Conservation (phyloP, 176 grass and related monocot genomes). For the Oryza meridionalis region DNA sequence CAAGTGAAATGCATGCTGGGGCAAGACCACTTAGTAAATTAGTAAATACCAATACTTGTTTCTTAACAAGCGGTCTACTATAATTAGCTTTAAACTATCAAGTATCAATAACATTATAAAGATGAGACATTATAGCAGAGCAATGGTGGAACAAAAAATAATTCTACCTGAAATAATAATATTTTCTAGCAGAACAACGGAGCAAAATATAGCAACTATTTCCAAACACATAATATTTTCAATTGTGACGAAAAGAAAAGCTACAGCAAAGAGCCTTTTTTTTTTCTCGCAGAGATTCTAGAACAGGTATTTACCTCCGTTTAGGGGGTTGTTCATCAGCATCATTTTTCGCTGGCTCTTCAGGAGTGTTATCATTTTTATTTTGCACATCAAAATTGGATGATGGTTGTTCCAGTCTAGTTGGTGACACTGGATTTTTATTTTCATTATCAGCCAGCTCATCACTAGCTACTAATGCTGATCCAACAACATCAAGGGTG, state of each 20-base stretch:
- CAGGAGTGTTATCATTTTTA: conserved; percentile 36
- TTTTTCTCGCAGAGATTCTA: conserved; percentile 12
- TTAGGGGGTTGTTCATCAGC: conserved; percentile 57
- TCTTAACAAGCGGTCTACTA: not conserved
- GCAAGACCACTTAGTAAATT: not conserved
- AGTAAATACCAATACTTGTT: not conserved
- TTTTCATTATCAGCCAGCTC: conserved; percentile 34
- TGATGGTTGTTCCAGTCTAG: conserved; percentile 31
- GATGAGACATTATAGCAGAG: not conserved
- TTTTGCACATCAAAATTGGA: conserved; percentile 48
- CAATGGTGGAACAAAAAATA: not conserved
- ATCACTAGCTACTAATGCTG: conserved; percentile 31
- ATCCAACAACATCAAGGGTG: conserved; percentile 71
- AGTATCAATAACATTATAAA: conserved; percentile 5
- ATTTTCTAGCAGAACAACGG: not conserved
- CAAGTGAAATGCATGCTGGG: not conserved
- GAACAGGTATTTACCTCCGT: conserved; percentile 53
- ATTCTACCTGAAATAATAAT: not conserved
- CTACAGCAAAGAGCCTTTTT: not conserved
- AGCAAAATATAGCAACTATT: not conserved
- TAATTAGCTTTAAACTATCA: conserved; percentile 5
- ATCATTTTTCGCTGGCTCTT: conserved; percentile 26
- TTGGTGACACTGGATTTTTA: conserved; percentile 18
- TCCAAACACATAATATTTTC: not conserved
- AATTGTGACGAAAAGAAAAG: conserved; percentile 2